phyloP scores from a whole-genome alignment of 2,329 filamentous ascomycete species.

The Esteya vermicola region DNA sequence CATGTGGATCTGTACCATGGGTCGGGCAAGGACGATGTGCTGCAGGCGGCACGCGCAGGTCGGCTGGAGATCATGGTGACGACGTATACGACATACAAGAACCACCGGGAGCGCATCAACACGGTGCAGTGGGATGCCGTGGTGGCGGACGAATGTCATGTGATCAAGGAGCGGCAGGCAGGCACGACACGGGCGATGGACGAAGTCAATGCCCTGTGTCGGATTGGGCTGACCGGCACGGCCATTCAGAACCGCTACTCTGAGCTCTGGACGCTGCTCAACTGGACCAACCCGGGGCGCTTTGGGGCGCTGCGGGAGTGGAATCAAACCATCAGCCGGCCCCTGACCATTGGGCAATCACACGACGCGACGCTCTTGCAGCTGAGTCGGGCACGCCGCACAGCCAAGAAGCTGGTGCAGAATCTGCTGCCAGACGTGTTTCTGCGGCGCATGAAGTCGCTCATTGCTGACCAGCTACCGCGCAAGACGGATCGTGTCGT shows the following conservation, averaged over 20 bases:
- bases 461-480: conserved; percentile 84
- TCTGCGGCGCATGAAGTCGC: conserved; percentile 76
- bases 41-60: conserved; percentile 60
- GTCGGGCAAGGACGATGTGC: conserved; percentile 47
- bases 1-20: conserved; percentile 74
- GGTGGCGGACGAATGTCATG: conserved; percentile 87
- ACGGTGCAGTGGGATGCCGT: conserved; percentile 85
- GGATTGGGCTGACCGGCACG: conserved; percentile 86
- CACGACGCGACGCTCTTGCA: conserved; percentile 80
- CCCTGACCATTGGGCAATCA: conserved; percentile 75
- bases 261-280: conserved; percentile 88
- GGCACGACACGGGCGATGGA: conserved; percentile 79
- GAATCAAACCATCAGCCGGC: conserved; percentile 63
- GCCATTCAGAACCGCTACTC: conserved; percentile 98
- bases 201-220: conserved; percentile 77
- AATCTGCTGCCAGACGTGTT: conserved; percentile 86
- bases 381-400: conserved; percentile 65
- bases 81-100: conserved; percentile 82
- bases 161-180: conserved; percentile 65
- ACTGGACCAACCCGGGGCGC: conserved; percentile 85
- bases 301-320: conserved; percentile 55
- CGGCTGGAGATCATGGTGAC: conserved; percentile 84
- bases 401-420: conserved; percentile 69
- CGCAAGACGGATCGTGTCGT: conserved; percentile 92
- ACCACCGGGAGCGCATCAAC: conserved; percentile 61